Percentiles rank a stretch among this genome's conserved stretches.
These are phyloP conservation scores for Monascus purpureus DNA, from an alignment of 495 filamentous ascomycete genomes.

Conservation along the genomic window DNA sequence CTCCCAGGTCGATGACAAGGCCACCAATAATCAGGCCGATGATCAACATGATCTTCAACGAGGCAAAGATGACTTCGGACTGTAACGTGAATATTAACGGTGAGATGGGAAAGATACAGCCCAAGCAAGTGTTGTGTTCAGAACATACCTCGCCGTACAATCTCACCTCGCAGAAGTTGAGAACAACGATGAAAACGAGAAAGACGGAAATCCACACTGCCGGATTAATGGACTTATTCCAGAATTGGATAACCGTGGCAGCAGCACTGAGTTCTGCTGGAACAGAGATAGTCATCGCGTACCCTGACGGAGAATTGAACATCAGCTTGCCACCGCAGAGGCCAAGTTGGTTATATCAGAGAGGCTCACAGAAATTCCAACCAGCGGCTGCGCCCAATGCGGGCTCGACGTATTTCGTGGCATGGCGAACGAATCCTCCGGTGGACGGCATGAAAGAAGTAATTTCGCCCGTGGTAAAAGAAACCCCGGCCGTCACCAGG, in stretches of 20 bases:
- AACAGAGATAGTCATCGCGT: conserved; percentile 42
- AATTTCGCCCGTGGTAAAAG: conserved; percentile 54
- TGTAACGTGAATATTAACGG: no score
- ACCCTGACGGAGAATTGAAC: conserved; percentile 16
- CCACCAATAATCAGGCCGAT: conserved; percentile 46
- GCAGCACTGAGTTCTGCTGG: conserved; percentile 49
- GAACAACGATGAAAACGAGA: conserved; percentile 41
- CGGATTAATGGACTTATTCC: conserved; percentile 22
- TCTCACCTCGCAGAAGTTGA: conserved; percentile 47
- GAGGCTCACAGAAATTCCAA: conserved; percentile 38
- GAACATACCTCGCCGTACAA: conserved; percentile 53
- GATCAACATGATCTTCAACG: conserved; percentile 54
- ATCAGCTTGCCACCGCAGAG: conserved; percentile 1
- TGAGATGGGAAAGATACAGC: no score
- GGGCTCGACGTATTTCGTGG: conserved; percentile 46
- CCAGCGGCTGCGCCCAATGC: conserved; percentile 54
- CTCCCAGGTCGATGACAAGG: conserved; percentile 49
- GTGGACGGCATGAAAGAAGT: conserved; percentile 51
- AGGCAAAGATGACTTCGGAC: conserved; percentile 54
- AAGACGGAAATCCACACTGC: conserved; percentile 52
- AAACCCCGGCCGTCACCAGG: conserved; percentile 14
- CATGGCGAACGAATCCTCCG: conserved; percentile 51
- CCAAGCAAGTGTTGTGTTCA: no score
- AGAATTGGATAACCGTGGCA: conserved; percentile 49
- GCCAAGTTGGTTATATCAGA: conserved; percentile 5